phyloP scores from a whole-genome alignment of 495 filamentous ascomycete genomes.

The Xylaria cubensis region DNA sequence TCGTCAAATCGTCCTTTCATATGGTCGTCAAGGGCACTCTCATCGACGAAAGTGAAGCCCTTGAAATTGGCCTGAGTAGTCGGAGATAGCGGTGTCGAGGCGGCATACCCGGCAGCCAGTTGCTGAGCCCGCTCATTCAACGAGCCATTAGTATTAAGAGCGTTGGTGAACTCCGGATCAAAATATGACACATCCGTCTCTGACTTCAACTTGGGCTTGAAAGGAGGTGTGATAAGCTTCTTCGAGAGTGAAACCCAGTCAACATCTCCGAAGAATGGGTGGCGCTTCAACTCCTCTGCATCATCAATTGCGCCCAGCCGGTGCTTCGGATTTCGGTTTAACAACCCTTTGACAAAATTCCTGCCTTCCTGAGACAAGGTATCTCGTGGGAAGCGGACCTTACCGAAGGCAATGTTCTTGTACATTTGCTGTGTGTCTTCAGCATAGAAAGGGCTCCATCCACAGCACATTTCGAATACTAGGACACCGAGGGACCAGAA shows the following conservation, averaged over 20 bases:
- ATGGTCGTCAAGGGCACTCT: slow-evolving; percentile 93
- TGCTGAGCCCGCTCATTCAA: slow-evolving; percentile 89
- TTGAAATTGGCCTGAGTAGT: slow-evolving; percentile 98
- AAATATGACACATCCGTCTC: slow-evolving; percentile 98
- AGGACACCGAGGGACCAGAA: slow-evolving; percentile 98
- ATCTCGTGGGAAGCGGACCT: slow-evolving; percentile 94
- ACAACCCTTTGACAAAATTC: slow-evolving; percentile 96
- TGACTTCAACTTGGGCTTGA: slow-evolving; percentile 95
- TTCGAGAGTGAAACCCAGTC: slow-evolving; percentile 86
- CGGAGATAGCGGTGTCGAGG: slow-evolving; percentile 88
- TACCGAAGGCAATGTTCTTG: slow-evolving; percentile 99
- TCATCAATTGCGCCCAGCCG: slow-evolving; percentile 89
- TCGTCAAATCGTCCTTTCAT: slow-evolving; percentile 66
- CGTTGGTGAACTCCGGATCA: slow-evolving; percentile 97
- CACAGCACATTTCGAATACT: slow-evolving; percentile 99
- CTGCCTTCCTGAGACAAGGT: slow-evolving; percentile 91
- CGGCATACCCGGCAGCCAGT: slow-evolving; percentile 74
- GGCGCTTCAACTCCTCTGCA: slow-evolving; percentile 91
- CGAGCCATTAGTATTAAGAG: slow-evolving; percentile 79
- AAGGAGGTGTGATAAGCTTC: slow-evolving; percentile 94
- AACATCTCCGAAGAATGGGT: slow-evolving; percentile 92
- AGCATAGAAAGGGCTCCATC: slow-evolving; percentile 98
- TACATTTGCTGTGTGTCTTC: slow-evolving; percentile 99
- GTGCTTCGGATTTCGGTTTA: slow-evolving; percentile 97
- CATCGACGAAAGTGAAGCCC: slow-evolving; percentile 97